Evolutionary conservation across 495 filamentous ascomycete genomes (phyloP).

Genomic region (Aspergillus avenaceus): DNA sequence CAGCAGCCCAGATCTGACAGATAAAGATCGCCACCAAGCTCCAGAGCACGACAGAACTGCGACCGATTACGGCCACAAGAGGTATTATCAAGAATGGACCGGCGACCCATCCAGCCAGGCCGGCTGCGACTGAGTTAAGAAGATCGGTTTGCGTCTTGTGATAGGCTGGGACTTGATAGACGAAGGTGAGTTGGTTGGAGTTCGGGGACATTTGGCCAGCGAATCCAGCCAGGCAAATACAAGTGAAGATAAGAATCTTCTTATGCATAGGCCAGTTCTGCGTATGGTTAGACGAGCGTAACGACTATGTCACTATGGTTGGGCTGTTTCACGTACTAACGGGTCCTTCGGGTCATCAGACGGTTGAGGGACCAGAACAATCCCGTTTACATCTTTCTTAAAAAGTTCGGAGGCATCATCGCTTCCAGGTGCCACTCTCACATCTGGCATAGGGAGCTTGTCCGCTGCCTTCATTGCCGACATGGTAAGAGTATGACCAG

Average conservation of each 20-base stretch:
- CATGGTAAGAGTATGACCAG: background rate
- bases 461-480: background rate
- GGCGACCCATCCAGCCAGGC: constrained; percentile 34
- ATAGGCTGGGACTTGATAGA: constrained; percentile 26
- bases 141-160: constrained; percentile 20
- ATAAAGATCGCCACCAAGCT: constrained; percentile 28
- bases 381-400: constrained; percentile 9
- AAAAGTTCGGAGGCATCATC: background rate
- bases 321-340: constrained; percentile 21
- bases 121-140: constrained; percentile 33
- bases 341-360: constrained; percentile 44
- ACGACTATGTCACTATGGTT: background rate
- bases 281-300: background rate
- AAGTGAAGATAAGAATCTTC: constrained; percentile 35
- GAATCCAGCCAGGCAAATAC: constrained; percentile 30
- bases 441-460: background rate
- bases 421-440: background rate
- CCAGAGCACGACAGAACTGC: constrained; percentile 43
- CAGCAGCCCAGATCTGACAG: constrained; percentile 37
- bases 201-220: constrained; percentile 26
- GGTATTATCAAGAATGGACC: constrained; percentile 44
- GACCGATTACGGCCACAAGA: constrained; percentile 33
- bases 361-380: constrained; percentile 47
- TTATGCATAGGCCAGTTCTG: constrained; percentile 43
- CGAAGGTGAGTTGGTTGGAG: constrained; percentile 31